Base-by-base conservation (phyloP, 345 rosid genomes). In the Heritiera fomes region DNA sequence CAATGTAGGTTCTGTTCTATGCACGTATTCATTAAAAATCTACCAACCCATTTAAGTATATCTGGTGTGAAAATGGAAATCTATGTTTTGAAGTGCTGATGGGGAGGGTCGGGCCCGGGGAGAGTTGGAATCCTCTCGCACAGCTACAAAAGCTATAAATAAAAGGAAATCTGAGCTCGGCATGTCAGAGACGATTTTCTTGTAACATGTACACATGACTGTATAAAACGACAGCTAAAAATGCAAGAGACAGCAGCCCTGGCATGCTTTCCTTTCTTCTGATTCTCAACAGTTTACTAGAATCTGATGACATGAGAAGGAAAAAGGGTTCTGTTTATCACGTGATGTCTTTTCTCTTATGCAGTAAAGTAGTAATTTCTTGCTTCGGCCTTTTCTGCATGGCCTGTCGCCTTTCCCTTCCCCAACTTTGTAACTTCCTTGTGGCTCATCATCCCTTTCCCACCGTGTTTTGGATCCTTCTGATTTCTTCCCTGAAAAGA, bases 401-500 rank as follows among this genome's bases (percentile, higher is more conserved):
- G 28, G 14, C 50, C 71, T 32, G 61, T 71, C 43, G 30, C 45
- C 65, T 73, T 40, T 73, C 52, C 64, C 18, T 53, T 41, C 49
- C 63, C 65, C 77, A 2, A 53, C 5, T 10, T 53, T n/a, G 63
- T 34, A 18, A 17, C 8, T 71, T 56, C 59, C 40, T 53, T 32
- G 12, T 5, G 30, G 4, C 32, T 52, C 46, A 71, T 71, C 73
- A 69, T 47, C 56, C 15, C 38, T 34, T 4, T 23, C 73, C 28
- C 58, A 47, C 40, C 74, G 3, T 70, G 74, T 46, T 28, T 69
- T 12, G 74, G 55, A 70, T 41, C 34, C 32, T 69, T 69, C 7
- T 69, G 58, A 41, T 47, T 28, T 46, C 60, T 72, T 72, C 47
- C 47, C 18, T 14, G 0, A 28, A 49, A 62, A 30, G 66, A 62